A percentile compares a stretch with the other conserved stretches of the same genome.
phyloP scores from a whole-genome alignment of 768 basidiomycete genomes.

The Tylopilus subfusipes region DNA sequence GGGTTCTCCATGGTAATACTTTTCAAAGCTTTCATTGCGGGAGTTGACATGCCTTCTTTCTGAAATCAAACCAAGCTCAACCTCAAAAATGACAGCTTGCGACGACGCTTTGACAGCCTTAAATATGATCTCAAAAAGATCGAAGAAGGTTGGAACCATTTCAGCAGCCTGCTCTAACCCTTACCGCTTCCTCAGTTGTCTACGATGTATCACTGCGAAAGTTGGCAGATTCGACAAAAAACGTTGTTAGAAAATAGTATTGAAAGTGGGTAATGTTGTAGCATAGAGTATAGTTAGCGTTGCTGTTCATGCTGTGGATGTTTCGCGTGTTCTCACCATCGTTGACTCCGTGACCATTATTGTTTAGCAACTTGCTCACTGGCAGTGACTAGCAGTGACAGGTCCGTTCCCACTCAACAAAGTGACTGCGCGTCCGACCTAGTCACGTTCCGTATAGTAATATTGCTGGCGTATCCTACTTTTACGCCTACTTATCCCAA shows the following conservation, averaged over 20 bases:
- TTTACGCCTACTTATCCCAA: neutral
- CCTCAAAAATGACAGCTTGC: slow-evolving; percentile 73
- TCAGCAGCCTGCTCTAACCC: neutral
- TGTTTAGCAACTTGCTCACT: slow-evolving; percentile 2
- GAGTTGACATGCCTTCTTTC: slow-evolving; percentile 3
- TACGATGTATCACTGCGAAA: slow-evolving; percentile 82
- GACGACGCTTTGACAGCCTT: slow-evolving; percentile 74
- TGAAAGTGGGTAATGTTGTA: neutral
- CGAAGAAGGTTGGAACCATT: slow-evolving; percentile 64
- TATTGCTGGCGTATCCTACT: slow-evolving; percentile 1
- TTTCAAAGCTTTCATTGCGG: neutral
- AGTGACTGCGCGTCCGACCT: neutral
- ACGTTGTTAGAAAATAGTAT: neutral
- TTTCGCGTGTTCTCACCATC: neutral
- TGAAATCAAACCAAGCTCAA: slow-evolving; percentile 52
- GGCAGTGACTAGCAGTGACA: neutral
- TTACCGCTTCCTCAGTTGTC: slow-evolving; percentile 50
- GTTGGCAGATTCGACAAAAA: slow-evolving; percentile 37
- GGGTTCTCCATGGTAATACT: slow-evolving; percentile 73
- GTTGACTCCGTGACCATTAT: slow-evolving; percentile 22
- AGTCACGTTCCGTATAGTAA: slow-evolving; percentile 6
- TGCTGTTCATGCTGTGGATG: neutral
- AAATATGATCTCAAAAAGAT: slow-evolving; percentile 89
- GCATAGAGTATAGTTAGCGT: neutral
- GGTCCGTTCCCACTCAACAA: slow-evolving; percentile 1